Percentiles rank a stretch among this genome's conserved stretches.
Conservation (phyloP, 1,284 basidiomycete genomes). For the Hymenochaete sp. region DNA sequence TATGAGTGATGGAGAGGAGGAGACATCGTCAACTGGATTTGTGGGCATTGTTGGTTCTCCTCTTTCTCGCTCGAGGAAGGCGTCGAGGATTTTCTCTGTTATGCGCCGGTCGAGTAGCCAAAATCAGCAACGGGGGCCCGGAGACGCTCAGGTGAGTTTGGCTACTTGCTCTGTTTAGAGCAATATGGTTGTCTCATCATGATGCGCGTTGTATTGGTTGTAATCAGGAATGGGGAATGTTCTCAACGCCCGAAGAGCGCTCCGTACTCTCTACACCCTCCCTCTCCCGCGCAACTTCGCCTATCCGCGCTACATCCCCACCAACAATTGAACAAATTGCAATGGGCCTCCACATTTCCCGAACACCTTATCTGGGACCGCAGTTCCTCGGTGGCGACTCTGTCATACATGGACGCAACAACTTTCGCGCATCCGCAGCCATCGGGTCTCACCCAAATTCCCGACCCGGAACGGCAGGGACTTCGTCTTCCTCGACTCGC, state of each 20-base stretch:
- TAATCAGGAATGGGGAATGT: constrained; percentile 15
- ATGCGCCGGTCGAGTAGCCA: constrained; percentile 12
- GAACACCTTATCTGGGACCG: constrained; percentile 17
- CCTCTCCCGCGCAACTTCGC: constrained; percentile 2
- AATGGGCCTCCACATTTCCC: constrained; percentile 17
- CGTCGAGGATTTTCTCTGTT: constrained; percentile 7
- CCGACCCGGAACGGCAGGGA: neutral
- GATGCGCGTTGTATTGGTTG: neutral
- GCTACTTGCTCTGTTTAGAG: neutral
- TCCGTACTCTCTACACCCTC: constrained; percentile 5
- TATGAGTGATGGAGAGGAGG: neutral
- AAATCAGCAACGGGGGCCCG: neutral
- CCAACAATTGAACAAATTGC: constrained; percentile 17
- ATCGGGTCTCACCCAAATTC: neutral
- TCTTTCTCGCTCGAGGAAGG: constrained; percentile 1
- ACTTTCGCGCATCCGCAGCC: neutral
- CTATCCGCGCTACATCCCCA: neutral
- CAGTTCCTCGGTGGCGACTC: constrained; percentile 7
- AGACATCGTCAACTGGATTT: neutral
- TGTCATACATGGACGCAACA: neutral
- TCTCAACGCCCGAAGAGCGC: constrained; percentile 17
- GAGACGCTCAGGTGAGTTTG: constrained; percentile 7
- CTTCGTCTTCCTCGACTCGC: constrained; percentile 9
- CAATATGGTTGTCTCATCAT: neutral
- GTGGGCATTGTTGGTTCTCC: neutral